Evolutionary conservation across 2,329 filamentous ascomycete species (phyloP).

Genomic region (Fusarium torreyae): DNA sequence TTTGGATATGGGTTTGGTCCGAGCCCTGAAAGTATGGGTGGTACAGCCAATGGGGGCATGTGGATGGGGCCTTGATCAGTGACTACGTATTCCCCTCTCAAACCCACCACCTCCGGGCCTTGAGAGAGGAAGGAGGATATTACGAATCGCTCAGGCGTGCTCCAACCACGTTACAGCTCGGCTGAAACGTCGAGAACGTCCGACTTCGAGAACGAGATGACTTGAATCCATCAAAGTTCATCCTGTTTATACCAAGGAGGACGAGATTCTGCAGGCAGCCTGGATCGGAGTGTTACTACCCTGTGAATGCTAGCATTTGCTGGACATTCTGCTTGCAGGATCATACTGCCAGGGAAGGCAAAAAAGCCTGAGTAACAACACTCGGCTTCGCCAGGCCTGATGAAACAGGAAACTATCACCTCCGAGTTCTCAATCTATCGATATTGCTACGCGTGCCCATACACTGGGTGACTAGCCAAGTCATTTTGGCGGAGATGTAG

Average conservation of each 20-base stretch:
- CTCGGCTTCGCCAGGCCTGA: not conserved
- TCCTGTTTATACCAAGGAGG: not conserved
- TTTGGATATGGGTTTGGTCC: constrained; percentile 53
- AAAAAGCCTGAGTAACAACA: not conserved
- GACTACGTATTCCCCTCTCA: not conserved
- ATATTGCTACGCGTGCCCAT: not conserved
- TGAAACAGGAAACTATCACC: not conserved
- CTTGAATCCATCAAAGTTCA: not conserved
- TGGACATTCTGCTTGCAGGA: constrained; percentile 2
- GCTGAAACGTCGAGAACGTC: constrained; percentile 13
- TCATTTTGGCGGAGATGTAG: not conserved
- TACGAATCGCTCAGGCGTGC: not conserved
- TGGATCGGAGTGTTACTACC: not conserved
- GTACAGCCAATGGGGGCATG: constrained; percentile 46
- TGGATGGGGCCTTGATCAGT: constrained; percentile 50
- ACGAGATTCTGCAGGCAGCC: not conserved
- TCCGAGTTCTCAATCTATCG: not conserved
- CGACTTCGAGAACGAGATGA: not conserved
- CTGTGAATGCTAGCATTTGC: not conserved
- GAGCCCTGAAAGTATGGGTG: constrained; percentile 50
- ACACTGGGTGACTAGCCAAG: not conserved
- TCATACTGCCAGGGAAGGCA: not conserved
- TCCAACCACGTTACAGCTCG: not conserved
- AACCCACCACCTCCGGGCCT: constrained; percentile 6
- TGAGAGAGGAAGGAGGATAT: constrained; percentile 22